phyloP scores from a whole-genome alignment of 148 eudicot species.

The Pharnaceum exiguum region DNA sequence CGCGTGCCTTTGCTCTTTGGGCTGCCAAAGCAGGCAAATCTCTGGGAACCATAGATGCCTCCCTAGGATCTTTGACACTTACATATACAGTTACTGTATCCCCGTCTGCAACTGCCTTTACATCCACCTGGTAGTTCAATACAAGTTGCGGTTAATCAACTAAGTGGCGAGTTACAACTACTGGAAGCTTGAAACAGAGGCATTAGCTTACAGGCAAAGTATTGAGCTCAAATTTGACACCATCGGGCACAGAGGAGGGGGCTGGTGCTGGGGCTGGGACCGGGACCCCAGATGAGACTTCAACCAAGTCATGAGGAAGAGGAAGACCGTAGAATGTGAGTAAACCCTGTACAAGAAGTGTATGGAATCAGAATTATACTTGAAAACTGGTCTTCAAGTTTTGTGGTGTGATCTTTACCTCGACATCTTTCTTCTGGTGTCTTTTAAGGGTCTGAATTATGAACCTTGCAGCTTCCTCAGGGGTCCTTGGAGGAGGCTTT shows the following conservation, averaged over 20 bases:
- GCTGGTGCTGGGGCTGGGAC: slow-evolving; percentile 39
- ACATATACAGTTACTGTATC: slow-evolving; percentile 91
- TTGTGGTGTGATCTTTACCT: slow-evolving; percentile 38
- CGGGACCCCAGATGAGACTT: slow-evolving; percentile 32
- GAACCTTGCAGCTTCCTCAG: slow-evolving; percentile 90
- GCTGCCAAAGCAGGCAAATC: slow-evolving; percentile 60
- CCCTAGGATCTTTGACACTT: slow-evolving; percentile 69
- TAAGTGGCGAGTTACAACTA: background rate
- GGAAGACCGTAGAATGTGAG: slow-evolving; percentile 81
- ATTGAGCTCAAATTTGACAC: slow-evolving; percentile 73
- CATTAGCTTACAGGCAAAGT: slow-evolving; percentile 68
- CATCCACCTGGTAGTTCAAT: slow-evolving; percentile 62
- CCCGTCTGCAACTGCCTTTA: slow-evolving; percentile 89
- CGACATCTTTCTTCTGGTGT: slow-evolving; percentile 82
- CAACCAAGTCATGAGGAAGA: slow-evolving; percentile 50
- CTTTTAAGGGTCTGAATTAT: slow-evolving; percentile 58
- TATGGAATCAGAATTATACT: slow-evolving; percentile 1
- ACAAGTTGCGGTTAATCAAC: background rate
- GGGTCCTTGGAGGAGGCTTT: slow-evolving; percentile 76
- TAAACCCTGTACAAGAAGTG: slow-evolving; percentile 54
- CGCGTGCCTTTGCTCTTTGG: slow-evolving; percentile 73
- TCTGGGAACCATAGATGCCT: slow-evolving; percentile 67
- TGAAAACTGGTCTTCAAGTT: background rate
- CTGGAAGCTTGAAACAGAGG: slow-evolving; percentile 1
- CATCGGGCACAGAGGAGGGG: slow-evolving; percentile 43